A percentile compares a stretch with the other conserved stretches of the same genome.
Evolutionary conservation across 192 early-diverging fungal genomes (phyloP).

Genomic region (Physocladia obscura): DNA sequence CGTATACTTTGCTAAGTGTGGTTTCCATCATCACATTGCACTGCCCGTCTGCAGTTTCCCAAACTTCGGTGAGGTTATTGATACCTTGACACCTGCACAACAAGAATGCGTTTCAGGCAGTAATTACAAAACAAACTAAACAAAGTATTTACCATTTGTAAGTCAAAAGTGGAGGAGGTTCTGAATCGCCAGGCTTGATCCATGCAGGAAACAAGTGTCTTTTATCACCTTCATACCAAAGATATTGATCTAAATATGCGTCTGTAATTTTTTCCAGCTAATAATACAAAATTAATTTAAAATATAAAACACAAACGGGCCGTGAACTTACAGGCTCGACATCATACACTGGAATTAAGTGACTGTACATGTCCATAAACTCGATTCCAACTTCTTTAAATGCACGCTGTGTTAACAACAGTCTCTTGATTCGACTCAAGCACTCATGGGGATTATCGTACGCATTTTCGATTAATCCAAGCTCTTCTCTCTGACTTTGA

Average conservation of each 20-base stretch:
- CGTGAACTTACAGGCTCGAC: conserved; percentile 75
- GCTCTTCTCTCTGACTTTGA: conserved; percentile 93
- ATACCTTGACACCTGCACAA: conserved; percentile 78
- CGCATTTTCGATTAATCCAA: conserved; percentile 96
- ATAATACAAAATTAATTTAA: neutral
- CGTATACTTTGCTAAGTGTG: conserved; percentile 84
- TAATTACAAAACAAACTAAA: neutral
- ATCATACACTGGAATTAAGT: conserved; percentile 96
- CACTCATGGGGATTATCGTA: conserved; percentile 91
- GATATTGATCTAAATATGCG: conserved; percentile 97
- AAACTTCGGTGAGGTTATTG: conserved; percentile 95
- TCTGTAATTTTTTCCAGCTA: conserved; percentile 98
- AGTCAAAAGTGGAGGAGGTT: conserved; percentile 92
- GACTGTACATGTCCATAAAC: conserved; percentile 98
- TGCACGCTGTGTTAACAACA: conserved; percentile 93
- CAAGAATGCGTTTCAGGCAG: neutral
- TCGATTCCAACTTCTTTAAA: conserved; percentile 99
- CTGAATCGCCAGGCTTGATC: conserved; percentile 97
- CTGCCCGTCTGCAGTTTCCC: conserved; percentile 88
- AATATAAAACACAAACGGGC: too few relatives aligned
- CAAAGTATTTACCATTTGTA: conserved; percentile 88
- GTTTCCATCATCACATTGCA: conserved; percentile 98
- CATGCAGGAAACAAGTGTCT: conserved; percentile 96
- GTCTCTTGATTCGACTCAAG: conserved; percentile 87
- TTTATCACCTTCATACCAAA: conserved; percentile 99